A percentile compares a stretch with the other conserved stretches of the same genome.
phyloP scores from a whole-genome alignment of 805 yeast genomes.

The Kuraishia borneana region DNA sequence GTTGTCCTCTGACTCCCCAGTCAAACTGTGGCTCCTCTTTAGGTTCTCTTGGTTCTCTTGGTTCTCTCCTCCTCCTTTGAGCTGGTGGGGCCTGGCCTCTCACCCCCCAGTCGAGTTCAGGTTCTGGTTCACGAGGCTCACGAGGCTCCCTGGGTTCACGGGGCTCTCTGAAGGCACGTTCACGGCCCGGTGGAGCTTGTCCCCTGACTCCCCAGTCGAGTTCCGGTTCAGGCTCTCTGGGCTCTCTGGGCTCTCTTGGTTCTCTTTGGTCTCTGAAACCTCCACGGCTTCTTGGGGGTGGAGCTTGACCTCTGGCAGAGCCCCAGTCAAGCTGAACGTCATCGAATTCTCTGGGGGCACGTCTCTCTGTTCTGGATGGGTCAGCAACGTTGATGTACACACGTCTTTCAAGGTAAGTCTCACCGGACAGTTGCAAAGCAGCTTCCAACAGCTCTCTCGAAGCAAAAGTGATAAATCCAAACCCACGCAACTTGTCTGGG shows the following conservation, averaged over 20 bases:
- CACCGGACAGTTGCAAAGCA: constrained; percentile 32
- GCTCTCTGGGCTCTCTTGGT: constrained; percentile 19
- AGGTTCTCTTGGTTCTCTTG: constrained; percentile 19
- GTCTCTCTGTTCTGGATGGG: constrained; percentile 31
- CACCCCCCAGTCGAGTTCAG: constrained; percentile 21
- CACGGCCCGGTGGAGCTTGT: constrained; percentile 17
- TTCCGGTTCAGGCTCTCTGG: constrained; percentile 30
- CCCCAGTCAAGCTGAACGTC: constrained; percentile 32
- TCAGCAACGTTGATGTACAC: constrained; percentile 49
- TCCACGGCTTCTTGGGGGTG: constrained; percentile 10
- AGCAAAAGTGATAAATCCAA: constrained; percentile 40
- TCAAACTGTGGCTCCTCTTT: constrained; percentile 5
- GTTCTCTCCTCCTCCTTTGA: constrained; percentile 12
- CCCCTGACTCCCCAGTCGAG: constrained; percentile 48
- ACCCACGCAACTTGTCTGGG: constrained; percentile 52
- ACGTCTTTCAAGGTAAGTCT: constrained; percentile 36
- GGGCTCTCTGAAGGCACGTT: constrained; percentile 17
- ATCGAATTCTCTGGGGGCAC: constrained; percentile 17
- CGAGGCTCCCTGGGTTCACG: constrained; percentile 17
- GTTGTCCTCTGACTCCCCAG: background rate
- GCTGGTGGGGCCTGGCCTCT: constrained; percentile 23
- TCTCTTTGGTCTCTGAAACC: constrained; percentile 14
- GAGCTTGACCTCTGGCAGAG: constrained; percentile 16
- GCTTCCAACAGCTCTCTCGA: constrained; percentile 36
- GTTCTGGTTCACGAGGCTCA: constrained; percentile 5